These are phyloP conservation scores for Alliaria petiolata DNA, from an alignment of 345 rosid species.

Conservation along the genomic window DNA sequence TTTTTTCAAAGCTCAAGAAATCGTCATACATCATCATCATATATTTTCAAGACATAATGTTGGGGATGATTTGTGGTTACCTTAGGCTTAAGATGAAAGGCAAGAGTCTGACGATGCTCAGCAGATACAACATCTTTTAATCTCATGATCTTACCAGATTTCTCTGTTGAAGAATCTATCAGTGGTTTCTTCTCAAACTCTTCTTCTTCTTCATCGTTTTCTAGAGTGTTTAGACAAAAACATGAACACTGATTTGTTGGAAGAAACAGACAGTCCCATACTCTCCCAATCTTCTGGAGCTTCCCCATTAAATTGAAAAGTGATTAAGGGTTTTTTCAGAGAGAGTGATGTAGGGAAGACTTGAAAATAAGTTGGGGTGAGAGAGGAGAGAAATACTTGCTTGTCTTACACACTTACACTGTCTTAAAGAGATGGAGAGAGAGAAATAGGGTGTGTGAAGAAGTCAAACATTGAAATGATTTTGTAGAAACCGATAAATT, in stretches of 20 bases:
- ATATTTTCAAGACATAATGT: not conserved
- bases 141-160: constrained; percentile 37
- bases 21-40: not conserved
- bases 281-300: constrained; percentile 45
- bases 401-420: constrained; percentile 30
- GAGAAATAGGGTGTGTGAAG: constrained; percentile 2
- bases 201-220: constrained; percentile 32
- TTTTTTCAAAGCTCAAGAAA: constrained; percentile 26
- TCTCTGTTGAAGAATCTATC: constrained; percentile 35
- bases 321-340: not conserved
- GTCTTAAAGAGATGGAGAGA: constrained; percentile 22
- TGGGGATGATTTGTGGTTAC: constrained; percentile 29
- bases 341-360: constrained; percentile 2
- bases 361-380: constrained; percentile 1
- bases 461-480: constrained; percentile 35
- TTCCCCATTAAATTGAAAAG: constrained; percentile 43
- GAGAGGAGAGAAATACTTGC: constrained; percentile 28
- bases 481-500: constrained; percentile 27
- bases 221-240: constrained; percentile 54
- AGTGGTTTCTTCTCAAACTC: constrained; percentile 50
- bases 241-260: constrained; percentile 54
- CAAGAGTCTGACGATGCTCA: constrained; percentile 60
- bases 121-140: constrained; percentile 62
- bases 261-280: constrained; percentile 46
- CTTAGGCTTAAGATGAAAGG: constrained; percentile 88